Evolutionary conservation across 2,329 filamentous ascomycete genomes (phyloP), one percentile per base, ranked within the genome.

Genomic region (Clathrospora elynae): DNA sequence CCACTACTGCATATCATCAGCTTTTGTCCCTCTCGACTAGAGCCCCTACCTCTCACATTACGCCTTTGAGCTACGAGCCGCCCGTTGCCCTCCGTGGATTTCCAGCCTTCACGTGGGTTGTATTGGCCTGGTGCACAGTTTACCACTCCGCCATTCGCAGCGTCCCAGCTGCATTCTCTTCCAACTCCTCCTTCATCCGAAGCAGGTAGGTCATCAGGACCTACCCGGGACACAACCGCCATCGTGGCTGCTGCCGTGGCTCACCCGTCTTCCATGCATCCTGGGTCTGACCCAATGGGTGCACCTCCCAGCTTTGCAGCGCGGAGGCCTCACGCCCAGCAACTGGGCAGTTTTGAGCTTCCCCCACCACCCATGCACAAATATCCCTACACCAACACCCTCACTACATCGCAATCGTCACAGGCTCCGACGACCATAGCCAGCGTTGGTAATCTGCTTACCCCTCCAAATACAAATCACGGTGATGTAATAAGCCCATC

Each of bases 291-390:
- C 69, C 74, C 75, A 67, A 78, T 85, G 74, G 78, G 78, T 69
- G 75, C 77, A 61, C 77, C 80, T 59, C 77, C 79, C 65, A 86
- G 85, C 73, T 84, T 90, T 67, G 82, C 84, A 57, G 79, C 84
- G 68, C 81, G 87, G 62, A 82, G 86, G 70, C 81, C 84, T 63
- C 85, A 85, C 62, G 83, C 86, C 50, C 82, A 81, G 44, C 80
- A 80, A 58, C 78, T 90, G 50, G 85, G 86, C 44, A 79, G 73
- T 55, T 88, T 88, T 64, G 83, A 87, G 62, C 79, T 89, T 35
- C 53, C 66, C 36, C 82, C 85, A 39, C 83, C 83, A 55, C 78
- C 80, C 35, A 73, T 80, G 61, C 65, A 79, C 58, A 82, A 81
- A 66, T 80, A 78, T 59, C 70, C 75, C 43, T 71, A 61, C 51